Conservation (phyloP, 305 asterid genomes). For the Lippia alba region DNA sequence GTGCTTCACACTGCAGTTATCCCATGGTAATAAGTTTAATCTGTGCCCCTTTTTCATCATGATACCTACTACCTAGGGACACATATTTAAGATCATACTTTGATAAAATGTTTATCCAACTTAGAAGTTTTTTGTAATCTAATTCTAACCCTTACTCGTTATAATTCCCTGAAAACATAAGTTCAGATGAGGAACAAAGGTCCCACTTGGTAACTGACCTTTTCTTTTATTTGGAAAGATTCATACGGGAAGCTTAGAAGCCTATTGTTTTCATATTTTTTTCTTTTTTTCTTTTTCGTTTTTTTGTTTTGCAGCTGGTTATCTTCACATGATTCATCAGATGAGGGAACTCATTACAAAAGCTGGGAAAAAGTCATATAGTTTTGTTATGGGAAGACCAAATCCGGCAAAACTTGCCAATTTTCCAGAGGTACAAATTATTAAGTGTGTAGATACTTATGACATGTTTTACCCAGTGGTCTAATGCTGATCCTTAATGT, state of each 20-base stretch:
- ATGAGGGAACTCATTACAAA: conserved; percentile 74
- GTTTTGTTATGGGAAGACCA: conserved; percentile 94
- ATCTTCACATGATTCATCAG: conserved; percentile 87
- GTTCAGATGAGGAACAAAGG: neutral
- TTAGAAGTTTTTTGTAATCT: neutral
- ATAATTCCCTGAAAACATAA: neutral
- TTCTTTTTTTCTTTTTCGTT: neutral
- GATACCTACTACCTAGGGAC: too few species aligned
- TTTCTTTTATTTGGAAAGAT: conserved; percentile 12
- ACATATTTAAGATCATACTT: too few species aligned
- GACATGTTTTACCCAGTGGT: conserved; percentile 30
- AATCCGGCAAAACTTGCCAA: conserved; percentile 97
- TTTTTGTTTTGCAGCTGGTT: conserved; percentile 72
- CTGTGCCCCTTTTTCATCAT: too few species aligned
- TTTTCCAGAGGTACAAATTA: conserved; percentile 81
- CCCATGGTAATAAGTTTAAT: neutral
- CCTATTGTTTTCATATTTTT: too few species aligned
- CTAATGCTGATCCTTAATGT: conserved; percentile 32
- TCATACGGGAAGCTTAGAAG: conserved; percentile 26
- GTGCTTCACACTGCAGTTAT: neutral
- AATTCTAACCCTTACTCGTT: neutral
- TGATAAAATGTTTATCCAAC: too few species aligned
- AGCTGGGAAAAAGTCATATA: conserved; percentile 92
- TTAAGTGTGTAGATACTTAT: conserved; percentile 18
- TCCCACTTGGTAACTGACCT: conserved; percentile 2